Base-by-base conservation (phyloP, 202 grass and related monocot species). In the Schoenoplectus triqueter region DNA sequence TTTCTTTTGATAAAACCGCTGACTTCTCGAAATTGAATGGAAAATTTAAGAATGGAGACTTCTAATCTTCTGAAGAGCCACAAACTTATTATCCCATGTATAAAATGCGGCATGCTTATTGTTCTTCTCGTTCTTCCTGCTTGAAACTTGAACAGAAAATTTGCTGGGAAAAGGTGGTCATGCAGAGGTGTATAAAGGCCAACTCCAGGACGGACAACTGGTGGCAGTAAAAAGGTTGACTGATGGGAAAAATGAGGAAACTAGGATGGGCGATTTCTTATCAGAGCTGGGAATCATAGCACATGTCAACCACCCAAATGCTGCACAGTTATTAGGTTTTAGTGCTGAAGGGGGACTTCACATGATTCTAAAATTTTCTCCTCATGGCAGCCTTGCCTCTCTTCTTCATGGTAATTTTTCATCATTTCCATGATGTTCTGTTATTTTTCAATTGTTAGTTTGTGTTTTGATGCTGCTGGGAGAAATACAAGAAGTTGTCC, bases 271-370 rank as follows among this genome's bases (percentile, higher is more conserved):
- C 8, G 90, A 94, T 86, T 99, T 99, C 85, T 78, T 99, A 52
- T 94, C 97, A 9, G 97, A 99, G 86, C 90, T 99, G 66, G 97
- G 97, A 92, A 99, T 99, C 61, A 99, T 99, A 84, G 93, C 97
- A 10, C 97, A 99, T 84, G 97, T 99, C 7, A 95, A 96, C 78
- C 97, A 99, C 72, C 88, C 90, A 82, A 96, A 99, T 46, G 93
- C 97, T 20, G 97, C 93, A 9, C 97, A 99, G 80, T 92, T 99
- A 41, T 69, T 99, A 86, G 97, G 97, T 70, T 99, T 99, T 87
- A 96, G 90, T 66, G 93, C 95, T 45, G 97, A 96, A 83, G 86
- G 86, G 1, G 93, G 93, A 8, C 86, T 96, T 85, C 97, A 94
- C 80, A 86, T 99, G 86, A 86, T 99, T 88, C 86, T 99, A 59